A percentile compares a stretch with the other conserved stretches of the same genome.
These are phyloP conservation scores for Prunus yedoensis DNA, from an alignment of 331 rosid species.

Conservation along the genomic window DNA sequence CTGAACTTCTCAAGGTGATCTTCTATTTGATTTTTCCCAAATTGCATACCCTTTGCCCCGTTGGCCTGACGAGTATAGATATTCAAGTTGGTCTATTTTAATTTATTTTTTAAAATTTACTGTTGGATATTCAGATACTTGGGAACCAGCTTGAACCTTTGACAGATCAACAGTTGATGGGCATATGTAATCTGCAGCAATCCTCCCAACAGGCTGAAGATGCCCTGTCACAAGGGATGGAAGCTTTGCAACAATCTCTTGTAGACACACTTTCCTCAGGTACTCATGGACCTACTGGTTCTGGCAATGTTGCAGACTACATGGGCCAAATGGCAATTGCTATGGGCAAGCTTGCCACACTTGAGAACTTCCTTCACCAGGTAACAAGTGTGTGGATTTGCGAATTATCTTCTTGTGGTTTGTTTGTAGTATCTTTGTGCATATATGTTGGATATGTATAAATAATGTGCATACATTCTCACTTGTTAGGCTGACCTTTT, in stretches of 20 bases:
- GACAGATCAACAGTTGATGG: conserved; percentile 69
- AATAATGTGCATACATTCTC: background rate
- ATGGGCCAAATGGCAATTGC: conserved; percentile 84
- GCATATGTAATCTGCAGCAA: conserved; percentile 56
- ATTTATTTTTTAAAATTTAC: background rate
- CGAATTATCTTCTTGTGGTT: no score
- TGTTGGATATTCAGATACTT: conserved; percentile 46
- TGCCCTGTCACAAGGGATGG: conserved; percentile 73
- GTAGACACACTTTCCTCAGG: conserved; percentile 56
- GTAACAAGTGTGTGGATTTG: conserved; percentile 14
- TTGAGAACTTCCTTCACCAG: conserved; percentile 59
- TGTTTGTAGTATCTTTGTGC: background rate
- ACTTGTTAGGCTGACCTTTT: conserved; percentile 63
- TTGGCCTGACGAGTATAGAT: no score
- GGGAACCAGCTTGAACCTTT: conserved; percentile 68
- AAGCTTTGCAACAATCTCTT: conserved; percentile 60
- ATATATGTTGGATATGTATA: background rate
- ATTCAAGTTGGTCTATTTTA: background rate
- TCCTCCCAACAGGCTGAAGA: conserved; percentile 69
- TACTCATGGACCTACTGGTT: conserved; percentile 36
- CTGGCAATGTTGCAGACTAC: conserved; percentile 69
- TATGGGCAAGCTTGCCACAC: conserved; percentile 58
- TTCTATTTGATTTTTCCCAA: background rate
- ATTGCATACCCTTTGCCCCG: background rate
- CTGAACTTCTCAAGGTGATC: conserved; percentile 71